Base-by-base conservation (phyloP, 2,329 filamentous ascomycete species). In the Nigrograna mackinnonii region DNA sequence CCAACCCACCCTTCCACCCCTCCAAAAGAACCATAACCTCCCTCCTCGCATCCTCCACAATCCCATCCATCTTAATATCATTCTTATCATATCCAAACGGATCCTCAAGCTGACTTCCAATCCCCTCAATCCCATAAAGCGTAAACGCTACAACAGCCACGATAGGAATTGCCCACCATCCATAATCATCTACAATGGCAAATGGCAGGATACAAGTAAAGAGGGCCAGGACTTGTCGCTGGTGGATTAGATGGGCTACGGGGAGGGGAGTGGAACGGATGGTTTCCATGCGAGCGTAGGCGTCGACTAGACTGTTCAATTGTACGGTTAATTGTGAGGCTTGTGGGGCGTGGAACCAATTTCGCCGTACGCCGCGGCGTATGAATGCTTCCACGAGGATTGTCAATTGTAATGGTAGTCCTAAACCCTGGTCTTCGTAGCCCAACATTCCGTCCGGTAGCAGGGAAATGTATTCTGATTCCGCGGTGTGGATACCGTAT, bases 31-130 rank as follows among this genome's bases (percentile, higher is more conserved):
- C 80, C 48, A 75, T 74, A 14, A 82, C 74, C 63, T 85, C 82
- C 28, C 72, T 72, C 45, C 79, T 68, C 32, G 80, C 70, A 57
- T 86, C 83, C 50, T 83, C 80, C 3, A 81, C 78, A 37, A 85
- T 79, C 3, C 79, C 80, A 60, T 85, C 82, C 76, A 85, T 83
- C 57, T 84, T 84, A 64, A 86, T 85, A 57, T 85, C 82, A 43
- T 84, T 84, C 55, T 78, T 75, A 50, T 84, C 82, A 42, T 82
- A 82, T 2, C 83, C 83, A 58, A 86, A 85, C 1, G 83, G 83
- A 57, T 86, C 83, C 57, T 86, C 83, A 1, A 85, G 68, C 60
- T 84, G 82, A 3, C 74, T 76, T 9, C 80, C 82, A 41, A 85
- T 85, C 2, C 80, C 82, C 46, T 83, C 80, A 19, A 83, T 83